Evolutionary conservation across 2,329 filamentous ascomycete genomes (phyloP), one percentile per base, ranked within the genome.

Genomic region (Amylocarpus encephaloides): DNA sequence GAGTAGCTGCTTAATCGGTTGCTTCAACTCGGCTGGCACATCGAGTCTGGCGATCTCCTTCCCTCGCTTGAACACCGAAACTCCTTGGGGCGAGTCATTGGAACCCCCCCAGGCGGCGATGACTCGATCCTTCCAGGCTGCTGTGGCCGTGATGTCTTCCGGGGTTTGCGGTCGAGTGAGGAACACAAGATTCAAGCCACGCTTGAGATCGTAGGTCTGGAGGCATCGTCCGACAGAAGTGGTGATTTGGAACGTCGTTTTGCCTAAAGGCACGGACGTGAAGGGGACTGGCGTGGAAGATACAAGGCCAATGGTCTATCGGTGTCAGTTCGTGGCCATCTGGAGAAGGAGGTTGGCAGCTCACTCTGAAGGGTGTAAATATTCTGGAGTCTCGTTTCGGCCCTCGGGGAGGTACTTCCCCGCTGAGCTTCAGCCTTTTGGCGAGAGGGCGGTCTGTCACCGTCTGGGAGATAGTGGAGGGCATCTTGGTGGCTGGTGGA

Each of bases 241-340:
- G 32, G 93, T 97, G 68, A 98, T 89, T 68, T 98, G 93, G 66
- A 95, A 98, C 3, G 90, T 95, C 1, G 88, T 92, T 70, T 95
- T 95, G 51, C 93, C 93, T 13, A 95, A 76, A 0, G 92, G 87
- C 30, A 94, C 79, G 5, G 86, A 86, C 2, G 92, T 91, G 65
- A 98, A 97, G 0, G 93, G 92, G 0, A 96, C 89, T 43, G 76
- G 71, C 2, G 92, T 96, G 0, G 93, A 89, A 5, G 93, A 96
- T 1, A 98, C 89, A 30, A 98, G 77, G 13, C 93, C 93, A 58
- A 98, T 80, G 42, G 92, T 96, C 88, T 95, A 66, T 45, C 38
- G 11, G 34, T 16, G 33, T 62, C 51, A 66, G 59, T 36, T 55
- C 15, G 18, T 16, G 15, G 1, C 9, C 29, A 16, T 33, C 36